Evolutionary conservation across 495 filamentous ascomycete species (phyloP), one percentile per base, ranked within the genome.

Genomic region (Tuber calosporum): DNA sequence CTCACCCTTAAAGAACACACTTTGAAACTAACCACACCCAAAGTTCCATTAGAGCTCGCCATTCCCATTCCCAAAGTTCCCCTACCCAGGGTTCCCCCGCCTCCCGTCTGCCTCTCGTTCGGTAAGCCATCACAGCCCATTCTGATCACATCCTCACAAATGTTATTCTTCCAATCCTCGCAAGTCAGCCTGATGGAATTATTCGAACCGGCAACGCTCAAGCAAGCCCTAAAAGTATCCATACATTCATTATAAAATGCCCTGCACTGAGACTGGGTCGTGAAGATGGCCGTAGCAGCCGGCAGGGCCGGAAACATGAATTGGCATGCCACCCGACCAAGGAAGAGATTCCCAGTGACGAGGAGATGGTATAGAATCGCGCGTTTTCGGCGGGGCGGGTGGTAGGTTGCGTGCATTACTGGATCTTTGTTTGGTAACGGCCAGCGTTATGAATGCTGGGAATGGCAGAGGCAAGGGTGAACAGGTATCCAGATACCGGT

Each of bases 221-320:
- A 30, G 34, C 79, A 81, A 38, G 66, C 68, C 41, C 72, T 70
- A 53, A 75, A 80, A 1, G 43, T 67, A n/a, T 43, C 39, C 48
- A 81, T 74, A 67, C 79, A 81, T 26, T 73, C 66, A 39, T 71
- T 68, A 42, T 77, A 80, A 36, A 70, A 73, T 4, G 36, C 19
- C 7, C 70, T 41, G 22, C 79, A 80, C 3, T 42, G 66, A 20
- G 77, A 34, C 36, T 69, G 58, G 19, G 73, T 68, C 39, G 70
- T 26, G 36, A 74, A 74, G 4, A 68, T 66, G 26, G 11, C 26
- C 26, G 26, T 3, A 34, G 26, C 0, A 26, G 58, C 70, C 0
- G 77, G 67, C 30, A 66, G 43, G 4, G 30, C 19, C 0, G 76
- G 76, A 40, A 79, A 77, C 34, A 6, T 9, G 73, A 43, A 75